Evolutionary conservation across 371 early-diverging fungal genomes (phyloP).

Genomic region (Encephalitozoon romaleae): DNA sequence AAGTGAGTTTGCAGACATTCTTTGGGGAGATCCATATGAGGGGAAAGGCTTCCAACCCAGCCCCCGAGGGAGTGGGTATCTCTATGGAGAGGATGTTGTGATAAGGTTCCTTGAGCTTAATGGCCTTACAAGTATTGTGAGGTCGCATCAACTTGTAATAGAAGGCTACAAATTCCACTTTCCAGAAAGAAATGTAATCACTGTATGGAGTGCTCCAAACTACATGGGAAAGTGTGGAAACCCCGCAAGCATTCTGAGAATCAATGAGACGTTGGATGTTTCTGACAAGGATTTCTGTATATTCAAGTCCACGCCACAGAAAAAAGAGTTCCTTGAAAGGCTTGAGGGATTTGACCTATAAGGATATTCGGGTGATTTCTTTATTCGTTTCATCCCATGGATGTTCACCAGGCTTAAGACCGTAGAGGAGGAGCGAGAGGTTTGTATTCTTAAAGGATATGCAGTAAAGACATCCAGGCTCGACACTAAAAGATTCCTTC

Average conservation of each 20-base stretch:
- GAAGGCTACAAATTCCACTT: conserved; percentile 61
- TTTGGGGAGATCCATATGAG: conserved; percentile 60
- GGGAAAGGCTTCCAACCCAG: conserved; percentile 46
- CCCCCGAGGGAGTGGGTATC: conserved; percentile 55
- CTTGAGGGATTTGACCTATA: neutral
- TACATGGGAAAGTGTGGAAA: conserved; percentile 60
- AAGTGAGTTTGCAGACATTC: conserved; percentile 50
- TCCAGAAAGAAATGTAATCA: conserved; percentile 49
- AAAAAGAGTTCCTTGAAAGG: neutral
- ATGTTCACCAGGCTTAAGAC: neutral
- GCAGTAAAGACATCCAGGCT: neutral
- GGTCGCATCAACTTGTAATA: conserved; percentile 60
- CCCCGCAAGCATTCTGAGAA: conserved; percentile 51
- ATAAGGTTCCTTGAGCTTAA: conserved; percentile 58
- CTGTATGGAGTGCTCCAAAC: conserved; percentile 62
- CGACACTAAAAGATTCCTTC: neutral
- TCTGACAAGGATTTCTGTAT: conserved; percentile 43
- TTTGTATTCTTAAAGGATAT: neutral
- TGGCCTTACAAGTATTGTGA: conserved; percentile 51
- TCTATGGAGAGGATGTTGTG: conserved; percentile 57
- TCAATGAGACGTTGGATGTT: conserved; percentile 47
- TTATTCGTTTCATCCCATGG: neutral
- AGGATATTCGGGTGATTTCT: neutral
- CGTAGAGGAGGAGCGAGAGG: neutral
- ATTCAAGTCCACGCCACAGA: conserved; percentile 40